Evolutionary conservation across 805 yeast species (phyloP).

Genomic region (Metschnikowia baotianmanensis): DNA sequence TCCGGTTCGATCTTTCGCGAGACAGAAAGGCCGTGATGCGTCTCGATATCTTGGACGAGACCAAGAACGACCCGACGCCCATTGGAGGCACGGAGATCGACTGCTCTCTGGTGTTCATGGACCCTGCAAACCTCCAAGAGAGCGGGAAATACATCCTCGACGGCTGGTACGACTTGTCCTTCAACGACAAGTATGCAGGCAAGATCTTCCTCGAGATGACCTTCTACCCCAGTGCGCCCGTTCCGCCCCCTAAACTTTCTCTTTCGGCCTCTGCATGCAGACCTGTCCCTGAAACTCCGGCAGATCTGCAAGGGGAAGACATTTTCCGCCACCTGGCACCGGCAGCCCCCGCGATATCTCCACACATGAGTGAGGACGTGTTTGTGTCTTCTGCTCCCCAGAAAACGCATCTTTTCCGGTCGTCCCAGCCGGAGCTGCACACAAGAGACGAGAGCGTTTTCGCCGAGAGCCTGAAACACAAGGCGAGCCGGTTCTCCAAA

Average conservation of each 20-base stretch:
- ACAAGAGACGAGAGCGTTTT: constrained; percentile 7
- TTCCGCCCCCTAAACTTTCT: constrained; percentile 38
- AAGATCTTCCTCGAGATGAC: constrained; percentile 88
- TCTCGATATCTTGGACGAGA: constrained; percentile 79
- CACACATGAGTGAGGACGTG: constrained; percentile 10
- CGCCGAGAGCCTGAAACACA: constrained; percentile 22
- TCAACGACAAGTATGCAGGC: constrained; percentile 78
- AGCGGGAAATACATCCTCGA: constrained; percentile 73
- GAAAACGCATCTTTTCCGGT: constrained; percentile 11
- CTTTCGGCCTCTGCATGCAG: not conserved
- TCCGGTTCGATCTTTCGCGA: constrained; percentile 62
- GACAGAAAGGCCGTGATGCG: constrained; percentile 63
- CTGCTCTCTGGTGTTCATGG: constrained; percentile 63
- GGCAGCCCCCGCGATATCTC: constrained; percentile 1
- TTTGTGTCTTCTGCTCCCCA: constrained; percentile 12
- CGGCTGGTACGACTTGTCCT: constrained; percentile 72
- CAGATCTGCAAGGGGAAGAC: constrained; percentile 3
- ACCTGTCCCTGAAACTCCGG: constrained; percentile 16
- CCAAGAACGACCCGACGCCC: constrained; percentile 80
- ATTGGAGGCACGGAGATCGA: constrained; percentile 82
- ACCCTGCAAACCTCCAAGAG: constrained; percentile 44
- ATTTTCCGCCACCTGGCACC: constrained; percentile 15
- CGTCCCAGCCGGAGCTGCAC: constrained; percentile 11
- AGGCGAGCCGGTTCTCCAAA: constrained; percentile 28
- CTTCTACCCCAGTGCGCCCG: constrained; percentile 64